A percentile compares a stretch with the other conserved stretches of the same genome.
These are phyloP conservation scores for Vaccinium myrtillus DNA, from an alignment of 148 eudicot species.

Conservation along the genomic window DNA sequence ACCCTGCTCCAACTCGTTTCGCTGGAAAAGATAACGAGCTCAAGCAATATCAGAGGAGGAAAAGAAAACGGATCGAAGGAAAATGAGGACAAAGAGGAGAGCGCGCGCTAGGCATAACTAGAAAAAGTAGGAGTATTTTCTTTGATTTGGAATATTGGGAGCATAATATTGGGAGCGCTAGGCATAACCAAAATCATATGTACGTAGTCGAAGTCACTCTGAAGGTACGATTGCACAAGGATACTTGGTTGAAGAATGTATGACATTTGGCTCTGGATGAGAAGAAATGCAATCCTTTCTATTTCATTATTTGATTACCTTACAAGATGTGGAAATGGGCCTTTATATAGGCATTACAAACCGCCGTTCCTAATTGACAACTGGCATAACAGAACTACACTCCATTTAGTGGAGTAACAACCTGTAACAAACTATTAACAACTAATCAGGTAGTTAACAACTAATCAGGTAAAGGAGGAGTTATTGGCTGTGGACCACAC, in stretches of 20 bases:
- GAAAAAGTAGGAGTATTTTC: conserved; percentile 17
- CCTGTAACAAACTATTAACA: too few relatives aligned
- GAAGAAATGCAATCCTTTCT: too few relatives aligned
- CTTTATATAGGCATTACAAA: too few relatives aligned
- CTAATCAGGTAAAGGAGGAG: too few relatives aligned
- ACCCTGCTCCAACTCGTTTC: not conserved
- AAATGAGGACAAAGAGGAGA: not conserved
- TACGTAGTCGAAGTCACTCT: not conserved
- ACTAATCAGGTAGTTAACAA: too few relatives aligned
- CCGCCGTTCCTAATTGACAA: too few relatives aligned
- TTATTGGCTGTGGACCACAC: too few relatives aligned
- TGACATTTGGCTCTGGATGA: not conserved
- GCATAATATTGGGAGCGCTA: too few relatives aligned
- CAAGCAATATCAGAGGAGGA: not conserved
- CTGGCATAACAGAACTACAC: too few relatives aligned
- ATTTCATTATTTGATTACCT: too few relatives aligned
- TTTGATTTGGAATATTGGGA: conserved; percentile 22
- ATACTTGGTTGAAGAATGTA: not conserved
- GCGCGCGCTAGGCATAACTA: not conserved
- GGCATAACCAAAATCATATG: not conserved
- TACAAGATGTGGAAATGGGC: too few relatives aligned
- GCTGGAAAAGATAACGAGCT: not conserved
- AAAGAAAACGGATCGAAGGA: not conserved
- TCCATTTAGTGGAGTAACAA: too few relatives aligned
- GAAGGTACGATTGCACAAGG: not conserved